phyloP scores from a whole-genome alignment of 441 rosid species.

The Populus hybrid region DNA sequence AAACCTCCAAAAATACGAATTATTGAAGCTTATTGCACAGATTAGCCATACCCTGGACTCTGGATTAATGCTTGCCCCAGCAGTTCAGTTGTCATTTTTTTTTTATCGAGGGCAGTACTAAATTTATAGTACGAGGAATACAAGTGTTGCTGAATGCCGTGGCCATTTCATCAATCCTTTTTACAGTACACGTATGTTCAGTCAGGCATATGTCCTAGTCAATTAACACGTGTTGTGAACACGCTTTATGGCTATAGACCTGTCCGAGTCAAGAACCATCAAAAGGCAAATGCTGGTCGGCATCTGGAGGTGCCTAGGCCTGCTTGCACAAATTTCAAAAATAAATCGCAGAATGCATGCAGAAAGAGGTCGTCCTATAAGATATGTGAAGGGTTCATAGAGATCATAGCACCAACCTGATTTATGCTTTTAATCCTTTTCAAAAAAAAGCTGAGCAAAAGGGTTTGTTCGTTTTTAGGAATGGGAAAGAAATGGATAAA shows the following conservation, averaged over 20 bases:
- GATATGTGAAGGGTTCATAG: background rate
- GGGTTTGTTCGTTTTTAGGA: constrained; percentile 10
- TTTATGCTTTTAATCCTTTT: background rate
- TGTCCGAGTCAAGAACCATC: background rate
- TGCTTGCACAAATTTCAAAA: background rate
- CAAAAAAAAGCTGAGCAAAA: background rate
- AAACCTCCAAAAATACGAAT: background rate
- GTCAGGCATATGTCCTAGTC: background rate
- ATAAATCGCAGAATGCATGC: background rate
- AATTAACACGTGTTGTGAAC: background rate
- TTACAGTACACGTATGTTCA: background rate
- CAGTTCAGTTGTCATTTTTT: no score
- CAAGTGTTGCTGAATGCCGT: background rate
- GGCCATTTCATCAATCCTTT: background rate
- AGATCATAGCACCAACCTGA: background rate
- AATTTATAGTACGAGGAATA: background rate
- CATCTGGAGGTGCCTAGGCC: background rate
- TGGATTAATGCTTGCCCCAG: background rate
- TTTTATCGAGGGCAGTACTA: no score
- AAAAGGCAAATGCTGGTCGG: background rate
- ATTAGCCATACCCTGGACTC: background rate
- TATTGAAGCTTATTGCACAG: background rate
- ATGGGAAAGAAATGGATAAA: constrained; percentile 17
- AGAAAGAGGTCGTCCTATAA: background rate
- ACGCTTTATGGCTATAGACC: background rate